Evolutionary conservation across 1,284 basidiomycete genomes (phyloP), one percentile per base, ranked within the genome.

Genomic region (Stygiomarasmius scandens): DNA sequence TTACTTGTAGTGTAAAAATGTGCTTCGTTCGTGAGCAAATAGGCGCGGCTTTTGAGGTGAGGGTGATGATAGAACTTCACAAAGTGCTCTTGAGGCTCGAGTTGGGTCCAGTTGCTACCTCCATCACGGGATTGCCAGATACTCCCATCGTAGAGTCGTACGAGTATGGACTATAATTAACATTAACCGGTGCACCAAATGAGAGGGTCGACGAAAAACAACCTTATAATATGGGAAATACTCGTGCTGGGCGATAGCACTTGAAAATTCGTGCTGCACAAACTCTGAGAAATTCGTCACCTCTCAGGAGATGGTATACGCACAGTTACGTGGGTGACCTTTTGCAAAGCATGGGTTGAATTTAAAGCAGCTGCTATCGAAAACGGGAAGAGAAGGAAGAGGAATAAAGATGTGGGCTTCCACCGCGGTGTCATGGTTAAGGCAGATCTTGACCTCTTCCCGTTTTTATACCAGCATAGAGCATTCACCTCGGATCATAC

Each of bases 61-160:
- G 82, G 75, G 76, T 99, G 96, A 74, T 95, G 88, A 65, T 90
- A 90, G 74, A 98, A 89, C 0, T 83, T 86, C 41, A 97, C 76
- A 75, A 96, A 92, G 5, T 77, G 82, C 56, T 88, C 77, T 2
- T 76, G 78, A 0, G 84, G 79, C 64, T 73, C 75, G 14, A 89
- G 77, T 62, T 86, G 86, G 52, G 81, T 81, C 96, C 96, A 99
- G 0, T 87, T 88, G 71, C 93, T 95, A 0, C 96, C 96, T 71
- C 98, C 96, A 70, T 96, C 98, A 67, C 84, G 84, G 1, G 95
- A 97, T 76, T 97, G 94, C 92, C 93, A 98, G 55, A 98, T 81
- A 0, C 84, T 82, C 58, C 86, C 77, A 67, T 98, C 93, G 2
- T 72, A 70, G 3, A 97, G 80, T 23, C 93, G 89, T 29, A 93